Percentiles rank a stretch among this genome's conserved stretches.
Conservation (phyloP, 2,329 filamentous ascomycete genomes). For the Pseudogymnoascus sp. region DNA sequence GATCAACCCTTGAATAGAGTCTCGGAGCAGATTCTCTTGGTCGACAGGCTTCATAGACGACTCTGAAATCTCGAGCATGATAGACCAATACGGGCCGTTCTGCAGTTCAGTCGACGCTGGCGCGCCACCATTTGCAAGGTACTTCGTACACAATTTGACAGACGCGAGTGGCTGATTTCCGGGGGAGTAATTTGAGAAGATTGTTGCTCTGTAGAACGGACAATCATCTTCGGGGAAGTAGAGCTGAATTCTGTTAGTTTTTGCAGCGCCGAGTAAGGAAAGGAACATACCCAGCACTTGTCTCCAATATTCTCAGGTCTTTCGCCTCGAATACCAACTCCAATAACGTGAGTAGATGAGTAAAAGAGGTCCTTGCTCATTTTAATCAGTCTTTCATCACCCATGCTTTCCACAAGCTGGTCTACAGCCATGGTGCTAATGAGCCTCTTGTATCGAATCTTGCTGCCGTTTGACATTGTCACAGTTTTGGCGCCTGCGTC, state of each 20-base stretch:
- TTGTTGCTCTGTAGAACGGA: slow-evolving; percentile 98
- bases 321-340: slow-evolving; percentile 84
- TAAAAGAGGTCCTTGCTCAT: slow-evolving; percentile 91
- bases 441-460: slow-evolving; percentile 83
- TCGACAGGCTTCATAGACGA: slow-evolving; percentile 93
- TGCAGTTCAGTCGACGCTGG: slow-evolving; percentile 62
- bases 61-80: slow-evolving; percentile 98
- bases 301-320: slow-evolving; percentile 95
- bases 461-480: slow-evolving; percentile 74
- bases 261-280: neutral
- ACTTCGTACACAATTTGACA: slow-evolving; percentile 77
- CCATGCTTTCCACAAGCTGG: slow-evolving; percentile 77
- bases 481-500: slow-evolving; percentile 80
- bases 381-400: slow-evolving; percentile 70
- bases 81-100: slow-evolving; percentile 96
- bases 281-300: slow-evolving; percentile 83
- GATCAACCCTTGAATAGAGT: slow-evolving; percentile 91
- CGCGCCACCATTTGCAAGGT: slow-evolving; percentile 79
- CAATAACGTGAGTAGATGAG: slow-evolving; percentile 94
- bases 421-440: slow-evolving; percentile 96
- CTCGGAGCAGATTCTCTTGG: slow-evolving; percentile 71
- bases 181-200: slow-evolving; percentile 99
- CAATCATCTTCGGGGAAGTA: slow-evolving; percentile 99
- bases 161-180: slow-evolving; percentile 87
- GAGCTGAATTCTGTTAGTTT: slow-evolving; percentile 42